Base-by-base conservation (phyloP, 768 basidiomycete species). In the Sporobolomyces roseus region DNA sequence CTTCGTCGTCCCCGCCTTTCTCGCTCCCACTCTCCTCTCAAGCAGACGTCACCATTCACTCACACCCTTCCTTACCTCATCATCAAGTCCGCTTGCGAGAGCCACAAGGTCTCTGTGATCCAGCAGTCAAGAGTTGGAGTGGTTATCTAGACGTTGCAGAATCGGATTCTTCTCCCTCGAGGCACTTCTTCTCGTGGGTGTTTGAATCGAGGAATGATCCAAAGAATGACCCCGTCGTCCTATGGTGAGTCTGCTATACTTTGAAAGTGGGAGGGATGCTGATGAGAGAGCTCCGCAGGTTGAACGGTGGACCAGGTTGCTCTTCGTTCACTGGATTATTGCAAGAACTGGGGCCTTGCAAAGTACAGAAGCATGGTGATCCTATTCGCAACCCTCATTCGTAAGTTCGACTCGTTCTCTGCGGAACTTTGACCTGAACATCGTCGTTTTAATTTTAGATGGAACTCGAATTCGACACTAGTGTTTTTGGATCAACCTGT, bases 71-170 rank as follows among this genome's bases (percentile, higher is more conserved):
- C 16, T 36, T 52, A 32, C 64, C 64, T 2, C 16, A 23, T 27
- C 69, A 65, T 33, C 54, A 29, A 4, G 38, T 70, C 8, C 64
- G 69, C 1, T 53, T 62, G 17, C 46, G 52, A 21, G 48, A 58
- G 6, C 63, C 69, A 0, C 36, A 32, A 21, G 61, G 55, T 1
- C 16, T 70, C n/a, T 70, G 69, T 38, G 73, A 74, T 45, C 35
- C 73, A 3, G n/a, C 9, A 13, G 74, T 74, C 10, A 32, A 74
- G 53, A 70, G 69, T 46, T 63, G 36, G 46, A 52, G 58, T 21
- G 75, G 75, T 10, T 76, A 76, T 51, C 55, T 76, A 53, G 75
- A 76, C 56, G 66, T 66, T 10, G 58, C 58, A 29, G 58, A 60
- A 13, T 10, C 38, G 12, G 56, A 21, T 52, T 10, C 12, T 46